These are phyloP conservation scores for Casaregolazyma lundiana DNA, from an alignment of 1,139 yeast species.

Conservation along the genomic window DNA sequence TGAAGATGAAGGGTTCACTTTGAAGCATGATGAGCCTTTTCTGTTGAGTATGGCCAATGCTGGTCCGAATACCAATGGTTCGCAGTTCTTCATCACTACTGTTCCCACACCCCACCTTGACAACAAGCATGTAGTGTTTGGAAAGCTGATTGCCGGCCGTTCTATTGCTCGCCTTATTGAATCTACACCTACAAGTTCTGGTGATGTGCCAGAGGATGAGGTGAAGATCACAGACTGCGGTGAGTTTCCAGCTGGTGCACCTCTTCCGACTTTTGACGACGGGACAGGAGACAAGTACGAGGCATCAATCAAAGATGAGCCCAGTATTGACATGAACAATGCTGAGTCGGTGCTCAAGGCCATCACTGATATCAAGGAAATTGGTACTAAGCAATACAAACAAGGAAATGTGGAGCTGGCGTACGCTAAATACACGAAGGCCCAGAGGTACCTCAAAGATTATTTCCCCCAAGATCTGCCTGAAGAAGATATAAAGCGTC, in stretches of 20 bases:
- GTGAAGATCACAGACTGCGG: slow-evolving; percentile 80
- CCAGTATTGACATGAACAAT: slow-evolving; percentile 21
- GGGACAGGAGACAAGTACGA: slow-evolving; percentile 85
- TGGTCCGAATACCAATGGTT: slow-evolving; percentile 93
- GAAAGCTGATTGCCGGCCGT: slow-evolving; percentile 79
- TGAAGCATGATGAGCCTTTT: slow-evolving; percentile 78
- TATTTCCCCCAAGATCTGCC: slow-evolving; percentile 52
- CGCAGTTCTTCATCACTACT: slow-evolving; percentile 88
- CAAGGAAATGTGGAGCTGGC: slow-evolving; percentile 50
- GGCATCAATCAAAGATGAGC: slow-evolving; percentile 56
- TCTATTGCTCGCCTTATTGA: slow-evolving; percentile 76
- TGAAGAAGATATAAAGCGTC: slow-evolving; percentile 38
- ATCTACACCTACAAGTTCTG: slow-evolving; percentile 54
- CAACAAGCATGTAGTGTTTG: slow-evolving; percentile 95
- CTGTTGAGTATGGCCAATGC: slow-evolving; percentile 94
- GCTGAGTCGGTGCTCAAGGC: slow-evolving; percentile 60
- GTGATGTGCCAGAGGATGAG: slow-evolving; percentile 60
- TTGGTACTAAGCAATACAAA: slow-evolving; percentile 75
- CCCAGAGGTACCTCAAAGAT: slow-evolving; percentile 61
- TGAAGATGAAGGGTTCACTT: slow-evolving; percentile 82
- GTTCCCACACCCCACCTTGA: slow-evolving; percentile 80
- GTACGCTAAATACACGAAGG: slow-evolving; percentile 64
- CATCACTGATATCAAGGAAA: slow-evolving; percentile 58
- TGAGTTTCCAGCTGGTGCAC: slow-evolving; percentile 55
- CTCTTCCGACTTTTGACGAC: slow-evolving; percentile 53